Percentiles rank a stretch among this genome's conserved stretches.
phyloP scores from a whole-genome alignment of 2,329 filamentous ascomycete species.

The Aspergillus fumigatus region DNA sequence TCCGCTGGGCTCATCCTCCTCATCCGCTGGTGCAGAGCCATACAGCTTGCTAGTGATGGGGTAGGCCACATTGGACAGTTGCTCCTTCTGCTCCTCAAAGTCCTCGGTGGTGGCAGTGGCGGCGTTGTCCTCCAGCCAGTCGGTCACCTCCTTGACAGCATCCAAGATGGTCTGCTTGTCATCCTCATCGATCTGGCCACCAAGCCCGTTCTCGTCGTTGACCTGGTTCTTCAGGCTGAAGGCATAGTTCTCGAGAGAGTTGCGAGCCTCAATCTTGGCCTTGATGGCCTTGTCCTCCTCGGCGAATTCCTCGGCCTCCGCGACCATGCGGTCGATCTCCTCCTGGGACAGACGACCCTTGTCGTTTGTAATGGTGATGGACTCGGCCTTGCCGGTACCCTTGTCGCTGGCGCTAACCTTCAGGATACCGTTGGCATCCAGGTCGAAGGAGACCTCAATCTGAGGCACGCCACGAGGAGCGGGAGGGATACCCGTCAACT shows the following conservation, averaged over 20 bases:
- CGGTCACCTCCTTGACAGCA: slow-evolving; percentile 91
- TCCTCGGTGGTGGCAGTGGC: slow-evolving; percentile 82
- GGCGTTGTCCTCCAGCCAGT: slow-evolving; percentile 96
- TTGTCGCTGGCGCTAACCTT: slow-evolving; percentile 96
- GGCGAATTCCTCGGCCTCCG: slow-evolving; percentile 96
- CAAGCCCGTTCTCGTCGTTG: slow-evolving; percentile 92
- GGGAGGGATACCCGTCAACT: slow-evolving; percentile 91
- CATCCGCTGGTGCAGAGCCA: slow-evolving; percentile 59
- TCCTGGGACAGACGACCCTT: slow-evolving; percentile 95
- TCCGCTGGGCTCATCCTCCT: slow-evolving; percentile 64
- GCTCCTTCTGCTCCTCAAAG: slow-evolving; percentile 99
- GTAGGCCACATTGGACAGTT: slow-evolving; percentile 92
- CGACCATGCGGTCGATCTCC: slow-evolving; percentile 98
- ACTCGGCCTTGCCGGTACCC: slow-evolving; percentile 95
- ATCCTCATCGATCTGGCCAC: slow-evolving; percentile 96
- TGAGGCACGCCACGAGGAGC: slow-evolving; percentile 95
- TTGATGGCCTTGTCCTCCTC: slow-evolving; percentile 99
- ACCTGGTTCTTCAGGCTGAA: slow-evolving; percentile 99
- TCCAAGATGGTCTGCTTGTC: slow-evolving; percentile 97
- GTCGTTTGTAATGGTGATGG: slow-evolving; percentile 99
- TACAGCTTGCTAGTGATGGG: slow-evolving; percentile 99
- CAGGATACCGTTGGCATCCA: slow-evolving; percentile 97
- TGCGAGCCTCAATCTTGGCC: slow-evolving; percentile 93
- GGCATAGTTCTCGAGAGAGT: slow-evolving; percentile 97
- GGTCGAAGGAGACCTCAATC: slow-evolving; percentile 96